Evolutionary conservation across 2,329 filamentous ascomycete species (phyloP), one percentile per base, ranked within the genome.

Genomic region (Chaetomium sp.): DNA sequence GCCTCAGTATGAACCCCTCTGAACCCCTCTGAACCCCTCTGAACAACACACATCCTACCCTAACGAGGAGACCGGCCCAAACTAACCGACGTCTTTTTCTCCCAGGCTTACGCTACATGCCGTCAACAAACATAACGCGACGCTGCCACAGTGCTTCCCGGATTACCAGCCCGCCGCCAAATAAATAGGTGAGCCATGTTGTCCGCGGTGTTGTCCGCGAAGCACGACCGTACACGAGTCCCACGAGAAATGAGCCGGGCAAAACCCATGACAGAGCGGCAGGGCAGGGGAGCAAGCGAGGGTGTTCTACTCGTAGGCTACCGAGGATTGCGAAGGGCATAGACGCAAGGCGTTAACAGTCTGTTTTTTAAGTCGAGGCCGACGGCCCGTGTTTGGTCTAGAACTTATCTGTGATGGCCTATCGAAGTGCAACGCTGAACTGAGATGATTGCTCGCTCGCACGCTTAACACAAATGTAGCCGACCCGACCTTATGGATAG

Each of bases 51-150:
- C 11, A 42, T 42, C 33, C n/a, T 14, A 37, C 14, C 33, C 41
- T 7, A 14, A 12, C 7, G 5, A 12, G 10, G 9, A 34, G 6
- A 5, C 11, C 36, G 11, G 14, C 36, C 19, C 55, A 53, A 19
- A 57, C 49, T 12, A 9, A 14, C 33, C 14, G 10, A 27, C 12
- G 9, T 14, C n/a, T 12, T 32, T 8, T 38, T 41, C 45, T 35
- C 47, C n/a, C 59, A 85, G 82, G 60, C 80, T 91, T 60, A 80
- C 79, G 58, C 82, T 87, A 67, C 88, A 91, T 71, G 86, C 87
- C 59, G 69, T 73, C 61, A 89, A 89, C 74, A 90, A 89, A 78
- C 88, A 91, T 76, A 85, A 74, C 76, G 89, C 89, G 76, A 77
- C 78, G 43, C 75, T 89, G 34, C 69, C 77, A 50, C 86, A 89